These are phyloP conservation scores for Chytriomyces confervae DNA, from an alignment of 192 early-diverging fungal genomes.

Conservation along the genomic window DNA sequence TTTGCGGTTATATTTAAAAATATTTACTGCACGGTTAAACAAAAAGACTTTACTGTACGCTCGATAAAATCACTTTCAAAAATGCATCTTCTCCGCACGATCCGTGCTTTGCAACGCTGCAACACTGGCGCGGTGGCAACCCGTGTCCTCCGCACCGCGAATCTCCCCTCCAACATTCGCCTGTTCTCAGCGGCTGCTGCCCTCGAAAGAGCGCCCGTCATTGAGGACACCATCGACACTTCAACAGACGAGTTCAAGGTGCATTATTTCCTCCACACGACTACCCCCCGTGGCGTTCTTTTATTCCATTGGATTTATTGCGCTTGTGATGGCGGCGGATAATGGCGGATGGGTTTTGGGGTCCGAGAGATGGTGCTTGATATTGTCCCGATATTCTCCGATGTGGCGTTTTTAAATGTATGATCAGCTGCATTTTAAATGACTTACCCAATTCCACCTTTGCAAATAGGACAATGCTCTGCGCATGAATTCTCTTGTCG, in stretches of 20 bases:
- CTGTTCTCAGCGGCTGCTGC: background rate
- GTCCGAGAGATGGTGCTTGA: background rate
- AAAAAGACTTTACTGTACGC: too few species aligned
- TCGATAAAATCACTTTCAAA: too few species aligned
- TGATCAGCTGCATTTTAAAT: background rate
- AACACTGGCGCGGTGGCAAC: too few species aligned
- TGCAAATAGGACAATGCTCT: conserved; percentile 70
- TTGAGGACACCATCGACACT: conserved; percentile 75
- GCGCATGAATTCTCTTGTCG: conserved; percentile 70
- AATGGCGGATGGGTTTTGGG: background rate
- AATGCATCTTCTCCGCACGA: too few species aligned
- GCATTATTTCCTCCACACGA: background rate
- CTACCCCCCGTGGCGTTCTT: background rate
- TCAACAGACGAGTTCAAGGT: conserved; percentile 77
- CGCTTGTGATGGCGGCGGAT: background rate
- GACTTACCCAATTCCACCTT: background rate
- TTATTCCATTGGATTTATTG: too few species aligned
- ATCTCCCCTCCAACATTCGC: too few species aligned
- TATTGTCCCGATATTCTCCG: background rate
- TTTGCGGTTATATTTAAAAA: too few species aligned
- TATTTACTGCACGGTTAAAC: too few species aligned
- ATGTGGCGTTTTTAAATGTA: background rate
- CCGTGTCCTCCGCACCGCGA: too few species aligned
- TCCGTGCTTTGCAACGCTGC: too few species aligned
- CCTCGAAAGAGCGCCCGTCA: conserved; percentile 52